phyloP scores from a whole-genome alignment of 2,329 filamentous ascomycete species.

The Penicillium rolfsii region DNA sequence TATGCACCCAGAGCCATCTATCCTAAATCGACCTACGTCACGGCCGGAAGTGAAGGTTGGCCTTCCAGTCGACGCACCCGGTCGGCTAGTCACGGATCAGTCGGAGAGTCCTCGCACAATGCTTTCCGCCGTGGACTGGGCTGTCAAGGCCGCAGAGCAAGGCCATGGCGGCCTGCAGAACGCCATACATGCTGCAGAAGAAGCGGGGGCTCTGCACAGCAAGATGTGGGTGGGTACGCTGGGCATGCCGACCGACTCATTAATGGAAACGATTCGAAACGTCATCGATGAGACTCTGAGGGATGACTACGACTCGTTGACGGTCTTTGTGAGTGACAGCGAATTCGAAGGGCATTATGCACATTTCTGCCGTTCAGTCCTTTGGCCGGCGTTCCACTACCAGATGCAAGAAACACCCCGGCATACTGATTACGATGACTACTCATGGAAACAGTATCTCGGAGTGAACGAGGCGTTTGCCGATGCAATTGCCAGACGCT shows the following conservation, averaged over 20 bases:
- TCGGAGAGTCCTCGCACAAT: conserved; percentile 63
- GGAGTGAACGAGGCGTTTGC: conserved; percentile 91
- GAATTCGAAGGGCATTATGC: conserved; percentile 93
- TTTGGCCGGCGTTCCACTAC: conserved; percentile 97
- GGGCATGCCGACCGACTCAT: conserved; percentile 87
- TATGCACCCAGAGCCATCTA: conserved; percentile 56
- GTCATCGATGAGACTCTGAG: conserved; percentile 81
- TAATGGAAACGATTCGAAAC: conserved; percentile 73
- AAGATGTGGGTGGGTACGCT: conserved; percentile 87
- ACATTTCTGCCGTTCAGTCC: conserved; percentile 93
- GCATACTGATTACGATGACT: conserved; percentile 95
- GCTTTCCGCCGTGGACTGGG: conserved; percentile 76
- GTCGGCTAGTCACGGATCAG: conserved; percentile 23
- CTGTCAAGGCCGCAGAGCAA: conserved; percentile 79
- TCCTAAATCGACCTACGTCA: conserved; percentile 58
- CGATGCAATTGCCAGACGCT: conserved; percentile 81
- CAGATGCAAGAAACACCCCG: conserved; percentile 95
- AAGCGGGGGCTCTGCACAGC: conserved; percentile 69
- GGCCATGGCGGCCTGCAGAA: conserved; percentile 91
- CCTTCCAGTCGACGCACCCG: conserved; percentile 24
- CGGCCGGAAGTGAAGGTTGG: conserved; percentile 29
- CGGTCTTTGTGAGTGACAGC: conserved; percentile 83
- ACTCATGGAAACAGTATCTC: conserved; percentile 92
- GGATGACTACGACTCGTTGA: conserved; percentile 77
- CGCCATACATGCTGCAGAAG: conserved; percentile 76